phyloP scores from a whole-genome alignment of 306 rosid genomes.

The Citrullus mucosospermus region DNA sequence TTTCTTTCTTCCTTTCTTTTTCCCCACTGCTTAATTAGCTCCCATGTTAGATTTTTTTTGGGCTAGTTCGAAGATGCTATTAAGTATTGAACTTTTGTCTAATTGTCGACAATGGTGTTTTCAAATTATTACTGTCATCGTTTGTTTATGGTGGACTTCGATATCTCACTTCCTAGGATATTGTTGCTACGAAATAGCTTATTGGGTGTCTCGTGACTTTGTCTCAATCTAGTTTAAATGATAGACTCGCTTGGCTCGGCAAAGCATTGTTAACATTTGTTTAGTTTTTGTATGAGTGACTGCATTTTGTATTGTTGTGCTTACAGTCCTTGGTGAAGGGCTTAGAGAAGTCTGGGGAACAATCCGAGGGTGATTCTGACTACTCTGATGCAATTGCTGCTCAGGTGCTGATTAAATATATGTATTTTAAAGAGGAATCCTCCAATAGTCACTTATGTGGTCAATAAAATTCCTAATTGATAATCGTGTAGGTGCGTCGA shows the following conservation, averaged over 20 bases:
- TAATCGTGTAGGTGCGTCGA: slow-evolving; percentile 50
- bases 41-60: background rate
- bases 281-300: background rate
- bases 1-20: background rate
- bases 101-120: background rate
- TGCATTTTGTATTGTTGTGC: background rate
- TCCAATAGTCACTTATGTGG: background rate
- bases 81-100: background rate
- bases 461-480: slow-evolving; percentile 2
- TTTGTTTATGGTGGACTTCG: background rate
- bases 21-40: slow-evolving; percentile 4
- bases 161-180: background rate
- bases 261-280: background rate
- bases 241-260: background rate
- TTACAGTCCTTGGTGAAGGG: slow-evolving; percentile 58
- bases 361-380: slow-evolving; percentile 45
- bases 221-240: background rate
- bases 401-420: slow-evolving; percentile 35
- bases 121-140: background rate
- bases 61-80: background rate
- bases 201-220: background rate
- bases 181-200: background rate
- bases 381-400: slow-evolving; percentile 56
- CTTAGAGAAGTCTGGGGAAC: slow-evolving; percentile 51
- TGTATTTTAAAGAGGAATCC: background rate